Base-by-base conservation (phyloP, 2,329 filamentous ascomycete species). In the Eutypa lata region DNA sequence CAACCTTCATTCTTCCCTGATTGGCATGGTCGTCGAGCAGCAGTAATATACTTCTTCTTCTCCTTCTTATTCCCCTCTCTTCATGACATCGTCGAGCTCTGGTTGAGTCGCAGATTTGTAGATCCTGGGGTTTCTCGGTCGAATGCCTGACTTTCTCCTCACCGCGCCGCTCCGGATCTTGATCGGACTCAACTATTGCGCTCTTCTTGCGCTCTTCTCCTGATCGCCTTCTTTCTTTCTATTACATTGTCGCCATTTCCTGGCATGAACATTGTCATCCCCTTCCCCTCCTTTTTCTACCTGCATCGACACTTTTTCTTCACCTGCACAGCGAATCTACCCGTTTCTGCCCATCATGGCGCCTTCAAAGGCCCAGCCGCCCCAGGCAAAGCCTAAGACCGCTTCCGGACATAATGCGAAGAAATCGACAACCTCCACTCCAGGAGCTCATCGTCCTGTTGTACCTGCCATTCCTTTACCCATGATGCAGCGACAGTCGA, bases 391-490 rank as follows among this genome's bases (percentile, higher is more conserved):
- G 28, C 10, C 22, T 45, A 63, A 60, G 56, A 55, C 60, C 22
- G 54, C 52, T 56, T 53, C 64, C 37, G 62, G 60, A 42, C 51
- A 61, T 19, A 28, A 28, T 56, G 52, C 58, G 48, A 66, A 64
- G 50, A 65, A 62, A 53, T 58, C 54, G 43, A 43, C 52, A 26
- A 21, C 55, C 18, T 45, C 57, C 13, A 51, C 48, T 42, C 26
- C 57, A 42, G 47, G 55, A 37, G 49, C 56, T 44, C 14, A 50
- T 33, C 65, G 62, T 55, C 62, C 59, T 45, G 52, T 61, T 45
- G 64, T 69, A 2, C 49, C 67, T 48, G 67, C 61, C 28, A 67
- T 69, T 51, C 67, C 67, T 21, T 53, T 68, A 48, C 51, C 65
- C n/a, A 57, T 65, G 51, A 62, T 68, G 49, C 56, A 59, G 47